These are phyloP conservation scores for Lasiodiplodia sp. DNA, from an alignment of 2,329 filamentous ascomycete genomes.

Conservation along the genomic window DNA sequence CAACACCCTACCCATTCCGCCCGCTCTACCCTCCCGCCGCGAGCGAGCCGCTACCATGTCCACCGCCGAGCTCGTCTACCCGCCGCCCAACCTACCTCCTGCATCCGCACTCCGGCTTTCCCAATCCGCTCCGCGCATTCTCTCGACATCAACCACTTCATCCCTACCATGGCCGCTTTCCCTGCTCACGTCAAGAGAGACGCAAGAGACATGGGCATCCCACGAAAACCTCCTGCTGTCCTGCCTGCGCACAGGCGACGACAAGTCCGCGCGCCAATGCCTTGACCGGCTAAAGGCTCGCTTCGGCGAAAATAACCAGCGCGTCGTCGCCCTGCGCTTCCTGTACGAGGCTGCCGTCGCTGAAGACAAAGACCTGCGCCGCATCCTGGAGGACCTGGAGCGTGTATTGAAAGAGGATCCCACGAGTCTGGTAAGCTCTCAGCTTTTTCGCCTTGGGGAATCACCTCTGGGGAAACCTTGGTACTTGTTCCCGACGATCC, in stretches of 20 bases:
- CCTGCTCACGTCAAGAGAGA: slow-evolving; percentile 65
- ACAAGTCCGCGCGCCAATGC: slow-evolving; percentile 76
- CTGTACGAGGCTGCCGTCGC: slow-evolving; percentile 86
- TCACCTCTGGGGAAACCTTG: neutral
- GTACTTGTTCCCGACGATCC: neutral
- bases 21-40: neutral
- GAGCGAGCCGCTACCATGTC: slow-evolving; percentile 7
- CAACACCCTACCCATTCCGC: neutral
- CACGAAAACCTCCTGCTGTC: slow-evolving; percentile 88
- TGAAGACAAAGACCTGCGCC: slow-evolving; percentile 69
- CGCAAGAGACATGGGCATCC: slow-evolving; percentile 79
- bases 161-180: slow-evolving; percentile 60
- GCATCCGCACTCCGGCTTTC: slow-evolving; percentile 54
- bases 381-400: slow-evolving; percentile 79
- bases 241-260: slow-evolving; percentile 84
- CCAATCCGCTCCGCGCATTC: slow-evolving; percentile 52
- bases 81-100: slow-evolving; percentile 50
- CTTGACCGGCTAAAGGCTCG: slow-evolving; percentile 77
- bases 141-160: slow-evolving; percentile 47
- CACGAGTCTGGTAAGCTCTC: slow-evolving; percentile 75
- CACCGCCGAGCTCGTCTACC: slow-evolving; percentile 47
- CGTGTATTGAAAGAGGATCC: slow-evolving; percentile 74
- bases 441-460: neutral
- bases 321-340: slow-evolving; percentile 82
- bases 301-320: slow-evolving; percentile 85